These are phyloP conservation scores for Chytriomyces confervae DNA, from an alignment of 192 early-diverging fungal species.

Conservation along the genomic window DNA sequence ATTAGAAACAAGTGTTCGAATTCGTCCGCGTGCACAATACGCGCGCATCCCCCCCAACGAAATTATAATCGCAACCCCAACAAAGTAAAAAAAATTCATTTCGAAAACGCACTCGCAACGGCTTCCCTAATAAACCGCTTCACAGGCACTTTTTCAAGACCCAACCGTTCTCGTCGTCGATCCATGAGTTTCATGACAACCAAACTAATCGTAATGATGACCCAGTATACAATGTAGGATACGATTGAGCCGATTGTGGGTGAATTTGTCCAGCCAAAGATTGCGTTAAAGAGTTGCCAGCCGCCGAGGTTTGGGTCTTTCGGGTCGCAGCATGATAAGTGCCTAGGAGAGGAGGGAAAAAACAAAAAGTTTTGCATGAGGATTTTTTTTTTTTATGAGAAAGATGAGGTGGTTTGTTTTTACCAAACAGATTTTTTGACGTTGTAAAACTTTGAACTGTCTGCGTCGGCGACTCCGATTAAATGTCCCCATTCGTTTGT, in stretches of 20 bases:
- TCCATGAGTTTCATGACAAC: constrained; percentile 50
- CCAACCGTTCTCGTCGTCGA: background rate
- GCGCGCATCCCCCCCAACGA: too few relatives aligned
- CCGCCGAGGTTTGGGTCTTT: constrained; percentile 53
- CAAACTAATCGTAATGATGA: constrained; percentile 55
- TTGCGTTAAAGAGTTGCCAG: constrained; percentile 76
- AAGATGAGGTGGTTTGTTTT: background rate
- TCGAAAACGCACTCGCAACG: too few relatives aligned
- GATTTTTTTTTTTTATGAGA: too few relatives aligned
- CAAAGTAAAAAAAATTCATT: too few relatives aligned
- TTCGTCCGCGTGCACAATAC: too few relatives aligned
- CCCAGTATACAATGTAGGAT: constrained; percentile 85
- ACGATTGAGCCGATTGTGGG: constrained; percentile 76
- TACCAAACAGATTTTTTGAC: constrained; percentile 21
- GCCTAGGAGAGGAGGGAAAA: too few relatives aligned
- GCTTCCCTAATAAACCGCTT: constrained; percentile 11
- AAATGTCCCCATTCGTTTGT: constrained; percentile 53
- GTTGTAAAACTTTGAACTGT: constrained; percentile 17
- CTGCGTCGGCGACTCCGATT: constrained; percentile 18
- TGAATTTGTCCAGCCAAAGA: constrained; percentile 79
- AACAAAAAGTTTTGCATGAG: too few relatives aligned
- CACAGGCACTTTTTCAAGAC: constrained; percentile 8
- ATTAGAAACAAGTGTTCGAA: too few relatives aligned
- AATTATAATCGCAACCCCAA: too few relatives aligned
- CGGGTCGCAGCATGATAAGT: constrained; percentile 65